Evolutionary conservation across 2,329 filamentous ascomycete genomes (phyloP), one percentile per base, ranked within the genome.

Genomic region (Cercospora sesami): DNA sequence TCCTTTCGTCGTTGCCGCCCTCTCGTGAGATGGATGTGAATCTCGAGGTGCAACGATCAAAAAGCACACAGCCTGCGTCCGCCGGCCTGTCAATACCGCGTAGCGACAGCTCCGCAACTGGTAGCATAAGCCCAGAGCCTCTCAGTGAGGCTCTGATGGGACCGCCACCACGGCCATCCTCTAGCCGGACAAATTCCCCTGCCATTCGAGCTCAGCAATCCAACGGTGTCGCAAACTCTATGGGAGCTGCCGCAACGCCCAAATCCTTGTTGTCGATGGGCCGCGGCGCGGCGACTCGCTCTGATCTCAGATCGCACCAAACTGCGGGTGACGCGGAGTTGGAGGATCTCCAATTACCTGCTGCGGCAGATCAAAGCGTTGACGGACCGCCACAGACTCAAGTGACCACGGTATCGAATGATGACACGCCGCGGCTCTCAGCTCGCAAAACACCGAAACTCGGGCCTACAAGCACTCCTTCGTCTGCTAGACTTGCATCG

Each of bases 291-390:
- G 28, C 67, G 7, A 26, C 45, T 14, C 48, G 36, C 7, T 53
- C 55, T 0, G 39, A 26, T 10, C 28, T 45, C 21, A 33, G 12
- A 18, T 48, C 57, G 26, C 26, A 59, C n/a, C 45, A 31, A 28
- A 36, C 5, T 16, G 12, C 45, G 21, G 55, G 68, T 58, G 69
- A 67, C 14, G 68, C 68, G 70, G 75, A 69, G 30, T 74, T 90
- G 78, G 88, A 90, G 67, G 87, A 89, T 69, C 85, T 90, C 31
- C 79, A 90, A 70, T 84, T 97, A 21, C 94, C 93, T 7, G 93
- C 96, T 78, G 88, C 92, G 14, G 81, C 82, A 5, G 85, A 86
- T 8, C 81, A 81, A 30, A 65, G 66, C 51, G 63, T 68, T 28
- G 63, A 55, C 26, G 63, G 63, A 75, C 79, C 59, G 84, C 87